These are phyloP conservation scores for Schizopora paradoxa DNA, from an alignment of 1,284 basidiomycete genomes.

Conservation along the genomic window DNA sequence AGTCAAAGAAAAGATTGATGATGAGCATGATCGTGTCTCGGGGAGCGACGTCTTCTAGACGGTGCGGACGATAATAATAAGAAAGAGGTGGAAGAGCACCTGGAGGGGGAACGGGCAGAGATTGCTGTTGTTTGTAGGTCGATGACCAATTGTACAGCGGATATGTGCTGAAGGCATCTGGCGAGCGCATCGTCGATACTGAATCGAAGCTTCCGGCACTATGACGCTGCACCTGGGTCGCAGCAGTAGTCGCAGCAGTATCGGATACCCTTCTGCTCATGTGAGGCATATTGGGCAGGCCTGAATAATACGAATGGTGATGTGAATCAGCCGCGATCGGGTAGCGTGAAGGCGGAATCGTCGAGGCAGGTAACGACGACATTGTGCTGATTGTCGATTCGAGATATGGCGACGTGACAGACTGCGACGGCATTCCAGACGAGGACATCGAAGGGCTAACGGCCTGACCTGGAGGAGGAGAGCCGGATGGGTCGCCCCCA, in stretches of 20 bases:
- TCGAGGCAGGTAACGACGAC: slow-evolving; percentile 26
- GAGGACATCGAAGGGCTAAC: slow-evolving; percentile 47
- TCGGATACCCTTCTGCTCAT: slow-evolving; percentile 30
- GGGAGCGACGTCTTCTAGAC: slow-evolving; percentile 70
- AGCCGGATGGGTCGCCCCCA: slow-evolving; percentile 37
- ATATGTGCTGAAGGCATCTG: slow-evolving; percentile 56
- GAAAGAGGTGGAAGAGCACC: slow-evolving; percentile 61
- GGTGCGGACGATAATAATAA: slow-evolving; percentile 60
- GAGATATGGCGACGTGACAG: slow-evolving; percentile 45
- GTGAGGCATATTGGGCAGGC: slow-evolving; percentile 36
- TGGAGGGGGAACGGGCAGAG: slow-evolving; percentile 42
- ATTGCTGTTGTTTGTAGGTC: slow-evolving; percentile 54
- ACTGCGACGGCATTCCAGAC: slow-evolving; percentile 41
- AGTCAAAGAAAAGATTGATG: slow-evolving; percentile 83
- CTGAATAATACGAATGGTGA: slow-evolving; percentile 50
- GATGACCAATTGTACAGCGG: slow-evolving; percentile 62
- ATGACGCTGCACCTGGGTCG: slow-evolving; percentile 4
- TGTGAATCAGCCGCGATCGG: slow-evolving; percentile 64
- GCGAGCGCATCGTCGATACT: slow-evolving; percentile 32
- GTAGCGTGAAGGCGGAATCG: slow-evolving; percentile 60
- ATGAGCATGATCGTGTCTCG: slow-evolving; percentile 74
- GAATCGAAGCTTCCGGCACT: neutral
- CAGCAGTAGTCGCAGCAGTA: slow-evolving; percentile 6
- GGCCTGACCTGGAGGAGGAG: slow-evolving; percentile 38
- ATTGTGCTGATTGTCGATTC: slow-evolving; percentile 45